phyloP scores from a whole-genome alignment of 495 filamentous ascomycete species.

The Margaritispora aquatica region DNA sequence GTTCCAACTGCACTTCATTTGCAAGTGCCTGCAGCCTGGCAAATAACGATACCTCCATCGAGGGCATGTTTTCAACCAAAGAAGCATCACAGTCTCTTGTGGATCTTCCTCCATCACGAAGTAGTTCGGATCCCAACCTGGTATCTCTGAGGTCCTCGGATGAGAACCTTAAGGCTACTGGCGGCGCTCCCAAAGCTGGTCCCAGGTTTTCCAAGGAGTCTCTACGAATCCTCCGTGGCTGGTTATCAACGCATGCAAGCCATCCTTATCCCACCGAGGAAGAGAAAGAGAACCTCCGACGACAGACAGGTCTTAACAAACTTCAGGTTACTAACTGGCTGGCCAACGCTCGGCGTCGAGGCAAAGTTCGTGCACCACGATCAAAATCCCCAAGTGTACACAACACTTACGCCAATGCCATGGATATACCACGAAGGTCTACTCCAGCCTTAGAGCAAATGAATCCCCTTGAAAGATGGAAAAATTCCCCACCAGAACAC shows the following conservation, averaged over 20 bases:
- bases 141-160: constrained; percentile 2
- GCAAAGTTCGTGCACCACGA: constrained; percentile 57
- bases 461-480: constrained; percentile 83
- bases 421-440: constrained; percentile 57
- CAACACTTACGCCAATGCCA: constrained; percentile 40
- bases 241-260: constrained; percentile 66
- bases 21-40: constrained; percentile 65
- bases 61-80: background rate
- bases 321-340: constrained; percentile 83
- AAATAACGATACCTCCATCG: background rate
- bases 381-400: constrained; percentile 52
- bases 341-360: constrained; percentile 73
- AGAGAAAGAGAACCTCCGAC: constrained; percentile 68
- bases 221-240: constrained; percentile 68
- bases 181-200: constrained; percentile 32
- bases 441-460: constrained; percentile 51
- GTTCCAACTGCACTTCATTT: constrained; percentile 70
- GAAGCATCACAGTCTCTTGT: background rate
- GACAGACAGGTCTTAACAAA: constrained; percentile 65
- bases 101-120: background rate
- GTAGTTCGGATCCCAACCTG: background rate
- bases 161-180: constrained; percentile 7
- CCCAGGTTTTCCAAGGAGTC: constrained; percentile 66
- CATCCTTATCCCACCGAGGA: constrained; percentile 79
- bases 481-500: constrained; percentile 78